These are phyloP conservation scores for Solanum paucissectum DNA, from an alignment of 257 asterid genomes.

Conservation along the genomic window DNA sequence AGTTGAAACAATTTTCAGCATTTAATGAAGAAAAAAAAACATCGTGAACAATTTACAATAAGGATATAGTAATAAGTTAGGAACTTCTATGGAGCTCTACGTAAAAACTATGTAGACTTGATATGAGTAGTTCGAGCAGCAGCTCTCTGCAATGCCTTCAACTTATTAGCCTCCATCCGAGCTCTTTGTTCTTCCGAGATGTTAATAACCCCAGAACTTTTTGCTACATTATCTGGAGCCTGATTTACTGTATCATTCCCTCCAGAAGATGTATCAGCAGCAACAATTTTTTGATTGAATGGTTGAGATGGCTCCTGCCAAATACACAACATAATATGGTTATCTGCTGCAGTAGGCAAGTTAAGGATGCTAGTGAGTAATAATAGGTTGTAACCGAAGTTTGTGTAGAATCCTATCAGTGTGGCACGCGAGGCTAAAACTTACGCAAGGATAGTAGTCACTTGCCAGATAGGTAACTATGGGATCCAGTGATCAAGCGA, in stretches of 20 bases:
- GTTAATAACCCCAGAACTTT: slow-evolving; percentile 8
- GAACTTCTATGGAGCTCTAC: not conserved
- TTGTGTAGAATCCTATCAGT: not conserved
- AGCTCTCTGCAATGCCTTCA: slow-evolving; percentile 72
- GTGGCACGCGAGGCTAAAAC: not conserved
- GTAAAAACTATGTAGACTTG: not conserved
- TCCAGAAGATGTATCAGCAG: slow-evolving; percentile 6
- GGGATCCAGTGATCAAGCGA: not conserved
- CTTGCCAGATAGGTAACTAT: not conserved
- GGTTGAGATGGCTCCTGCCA: slow-evolving; percentile 34
- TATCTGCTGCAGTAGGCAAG: not conserved
- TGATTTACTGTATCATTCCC: slow-evolving; percentile 12
- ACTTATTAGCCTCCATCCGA: slow-evolving; percentile 68
- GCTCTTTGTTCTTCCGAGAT: slow-evolving; percentile 61
- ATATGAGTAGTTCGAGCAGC: slow-evolving; percentile 37
- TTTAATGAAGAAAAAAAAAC: not conserved
- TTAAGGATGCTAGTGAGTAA: not conserved
- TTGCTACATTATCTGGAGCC: not conserved
- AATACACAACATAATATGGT: not conserved
- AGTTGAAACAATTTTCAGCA: not conserved
- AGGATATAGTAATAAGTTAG: not conserved
- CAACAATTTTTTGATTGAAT: slow-evolving; percentile 6
- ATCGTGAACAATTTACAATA: not conserved
- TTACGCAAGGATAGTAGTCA: not conserved
- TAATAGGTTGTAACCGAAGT: not conserved